Evolutionary conservation across 352 stramenopile species (phyloP), one percentile per base, ranked within the genome.

Genomic region (Phytophthora nicotianae): DNA sequence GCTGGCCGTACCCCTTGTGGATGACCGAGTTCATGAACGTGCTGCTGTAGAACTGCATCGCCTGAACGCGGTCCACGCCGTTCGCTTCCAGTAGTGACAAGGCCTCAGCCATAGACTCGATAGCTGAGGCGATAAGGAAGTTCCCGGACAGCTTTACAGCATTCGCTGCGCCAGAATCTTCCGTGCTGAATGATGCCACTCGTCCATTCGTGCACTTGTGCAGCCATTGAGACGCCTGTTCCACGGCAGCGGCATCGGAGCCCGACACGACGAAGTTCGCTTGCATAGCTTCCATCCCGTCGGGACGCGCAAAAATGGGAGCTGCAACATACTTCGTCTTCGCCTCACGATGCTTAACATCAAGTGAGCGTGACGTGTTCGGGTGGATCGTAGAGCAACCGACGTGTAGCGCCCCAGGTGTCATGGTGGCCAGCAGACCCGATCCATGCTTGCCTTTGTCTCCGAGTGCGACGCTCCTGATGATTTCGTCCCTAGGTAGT

Each of bases 1-100:
- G 79, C 43, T 91, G 74, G 24, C 86, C 86, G 56, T 95, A 95
- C 13, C 81, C 82, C 41, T 90, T 90, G 70, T 95, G 83, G 49
- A 91, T 83, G 7, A 88, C 54, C 45, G 86, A 93, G 64, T 90
- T 86, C 46, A 95, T 83, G 65, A 95, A 91, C 37, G 86, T 93
- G 63, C 43, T 72, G 57, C 75, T 89, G 46, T 93, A 85, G 74
- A 95, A 88, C 50, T 88, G 46, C 75, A 90, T 91, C 20, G 87
- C 81, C 46, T 83, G 56, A 26, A 79, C 77, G n/a, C 86, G 79
- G 46, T 95, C 81, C 29, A 95, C 75, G 43, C 86, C 81, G 35
- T 91, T 76, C 26, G 71, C 70, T 65, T 95, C 86, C 19, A 85
- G 68, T 19, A 95, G 71, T 16, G 78, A 72, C 23, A 93, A 68